Percentiles rank a stretch among this genome's conserved stretches.
phyloP scores from a whole-genome alignment of 352 stramenopile genomes.

The Globisporangium perplexum region DNA sequence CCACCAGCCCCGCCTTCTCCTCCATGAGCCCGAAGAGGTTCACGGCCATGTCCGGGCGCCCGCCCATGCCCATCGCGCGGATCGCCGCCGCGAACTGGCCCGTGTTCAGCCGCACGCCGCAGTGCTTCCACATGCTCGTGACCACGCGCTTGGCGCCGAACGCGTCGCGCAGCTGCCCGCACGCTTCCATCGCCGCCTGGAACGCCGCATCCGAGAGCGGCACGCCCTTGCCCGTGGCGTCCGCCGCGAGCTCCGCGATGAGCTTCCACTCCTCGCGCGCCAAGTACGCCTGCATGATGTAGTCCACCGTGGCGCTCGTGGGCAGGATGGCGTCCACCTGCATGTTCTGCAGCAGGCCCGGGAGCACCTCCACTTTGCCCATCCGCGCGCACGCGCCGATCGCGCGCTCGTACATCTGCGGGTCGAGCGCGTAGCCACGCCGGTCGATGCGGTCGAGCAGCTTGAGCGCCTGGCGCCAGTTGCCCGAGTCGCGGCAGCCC shows the following conservation, averaged over 20 bases:
- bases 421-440: constrained; percentile 40
- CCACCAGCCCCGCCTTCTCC: constrained; percentile 32
- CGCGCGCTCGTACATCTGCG: constrained; percentile 75
- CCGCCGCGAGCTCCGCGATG: constrained; percentile 43
- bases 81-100: constrained; percentile 54
- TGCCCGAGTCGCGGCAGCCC: constrained; percentile 46
- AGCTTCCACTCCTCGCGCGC: constrained; percentile 57
- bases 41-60: constrained; percentile 43
- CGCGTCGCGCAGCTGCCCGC: constrained; percentile 51
- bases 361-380: constrained; percentile 75
- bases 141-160: constrained; percentile 44
- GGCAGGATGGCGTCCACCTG: constrained; percentile 54
- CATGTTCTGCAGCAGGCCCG: constrained; percentile 75
- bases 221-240: constrained; percentile 37
- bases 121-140: constrained; percentile 24
- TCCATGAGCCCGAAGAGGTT: constrained; percentile 66
- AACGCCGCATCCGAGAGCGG: constrained; percentile 64
- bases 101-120: constrained; percentile 18
- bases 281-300: constrained; percentile 76
- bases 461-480: constrained; percentile 72
- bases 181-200: constrained; percentile 66
- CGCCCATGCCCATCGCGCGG: constrained; percentile 58
- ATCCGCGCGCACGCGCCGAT: constrained; percentile 74
- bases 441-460: constrained; percentile 67
- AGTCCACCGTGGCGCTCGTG: constrained; percentile 67